Conservation (phyloP, 2,329 filamentous ascomycete species). For the Hypomyces rosellus region DNA sequence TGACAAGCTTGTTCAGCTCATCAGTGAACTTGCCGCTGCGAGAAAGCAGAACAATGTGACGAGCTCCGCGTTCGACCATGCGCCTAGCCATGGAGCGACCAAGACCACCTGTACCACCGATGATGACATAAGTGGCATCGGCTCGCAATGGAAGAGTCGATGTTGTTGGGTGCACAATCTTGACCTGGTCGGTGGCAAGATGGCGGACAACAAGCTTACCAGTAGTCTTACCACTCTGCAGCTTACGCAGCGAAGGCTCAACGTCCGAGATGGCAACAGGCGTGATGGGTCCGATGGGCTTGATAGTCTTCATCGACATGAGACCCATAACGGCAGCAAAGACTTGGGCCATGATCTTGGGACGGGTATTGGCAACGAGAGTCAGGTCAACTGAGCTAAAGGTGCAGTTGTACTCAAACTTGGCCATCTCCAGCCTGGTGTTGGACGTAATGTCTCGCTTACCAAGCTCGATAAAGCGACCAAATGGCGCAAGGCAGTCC, state of each 20-base stretch:
- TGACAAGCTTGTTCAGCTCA: slow-evolving; percentile 34
- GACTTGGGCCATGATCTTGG: slow-evolving; percentile 33
- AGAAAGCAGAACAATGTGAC: slow-evolving; percentile 42
- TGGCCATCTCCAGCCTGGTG: slow-evolving; percentile 41
- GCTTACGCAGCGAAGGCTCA: slow-evolving; percentile 29
- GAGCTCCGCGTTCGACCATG: slow-evolving; percentile 44
- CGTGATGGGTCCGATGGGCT: slow-evolving; percentile 30
- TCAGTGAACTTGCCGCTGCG: slow-evolving; percentile 36
- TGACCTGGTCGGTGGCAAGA: slow-evolving; percentile 35
- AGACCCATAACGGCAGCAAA: slow-evolving; percentile 31
- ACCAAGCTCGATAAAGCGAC: slow-evolving; percentile 41
- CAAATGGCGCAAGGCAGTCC: slow-evolving; percentile 38
- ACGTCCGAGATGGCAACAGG: slow-evolving; percentile 32
- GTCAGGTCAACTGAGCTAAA: slow-evolving; percentile 42
- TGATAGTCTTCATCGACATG: slow-evolving; percentile 27
- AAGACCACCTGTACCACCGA: slow-evolving; percentile 47
- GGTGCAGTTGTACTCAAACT: slow-evolving; percentile 41
- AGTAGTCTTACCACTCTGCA: slow-evolving; percentile 30
- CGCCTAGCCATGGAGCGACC: slow-evolving; percentile 43
- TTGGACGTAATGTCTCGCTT: slow-evolving; percentile 32
- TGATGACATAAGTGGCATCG: slow-evolving; percentile 43
- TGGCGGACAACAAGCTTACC: slow-evolving; percentile 42
- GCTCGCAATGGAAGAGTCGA: slow-evolving; percentile 26
- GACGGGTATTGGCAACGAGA: slow-evolving; percentile 35
- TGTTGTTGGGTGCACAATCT: slow-evolving; percentile 18